Base-by-base conservation (phyloP, 768 basidiomycete species). In the Kwoniella europaea region DNA sequence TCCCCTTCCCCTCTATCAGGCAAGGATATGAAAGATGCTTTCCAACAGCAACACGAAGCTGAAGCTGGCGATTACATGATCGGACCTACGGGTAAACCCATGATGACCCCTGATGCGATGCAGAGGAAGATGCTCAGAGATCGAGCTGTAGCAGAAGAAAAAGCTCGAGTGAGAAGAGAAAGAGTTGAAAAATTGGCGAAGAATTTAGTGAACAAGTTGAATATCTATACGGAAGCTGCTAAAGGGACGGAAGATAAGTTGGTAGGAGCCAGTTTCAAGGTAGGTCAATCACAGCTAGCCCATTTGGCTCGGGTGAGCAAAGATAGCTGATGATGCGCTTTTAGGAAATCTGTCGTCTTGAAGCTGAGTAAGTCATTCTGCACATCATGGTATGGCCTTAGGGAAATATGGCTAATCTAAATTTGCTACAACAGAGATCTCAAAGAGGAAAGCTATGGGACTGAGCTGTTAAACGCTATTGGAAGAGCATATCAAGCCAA, bases 1-100 rank as follows among this genome's bases (percentile, higher is more conserved):
- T n/a, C n/a, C n/a, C n/a, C n/a, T n/a, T n/a, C n/a, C n/a, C n/a
- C n/a, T n/a, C n/a, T n/a, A n/a, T n/a, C n/a, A n/a, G n/a, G n/a
- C n/a, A n/a, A n/a, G n/a, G 81, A 83, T 57, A 83, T 83, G 82
- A 83, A 83, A 68, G 82, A 83, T n/a, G 81, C 80, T 2, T 77
- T 83, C 70, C 81, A 83, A 70, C 72, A 80, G 61, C 76, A 84
- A 69, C 72, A 73, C 22, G 76, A 79, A 53, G 78, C 35, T 10
- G 70, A 84, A 42, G 65, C 78, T 15, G 66, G 75, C 29, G 76
- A 72, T 46, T 72, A 73, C 41, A 71, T 77, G 68, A 69, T 76
- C 24, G 79, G 76, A 22, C 74, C 81, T 1, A 74, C 68, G 35
- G 82, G 82, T 16, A 73, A 74, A 69, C 75, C 77, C 0, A 72